phyloP scores from a whole-genome alignment of 139 green algal genomes.

The Astrephomene gubernaculifera region DNA sequence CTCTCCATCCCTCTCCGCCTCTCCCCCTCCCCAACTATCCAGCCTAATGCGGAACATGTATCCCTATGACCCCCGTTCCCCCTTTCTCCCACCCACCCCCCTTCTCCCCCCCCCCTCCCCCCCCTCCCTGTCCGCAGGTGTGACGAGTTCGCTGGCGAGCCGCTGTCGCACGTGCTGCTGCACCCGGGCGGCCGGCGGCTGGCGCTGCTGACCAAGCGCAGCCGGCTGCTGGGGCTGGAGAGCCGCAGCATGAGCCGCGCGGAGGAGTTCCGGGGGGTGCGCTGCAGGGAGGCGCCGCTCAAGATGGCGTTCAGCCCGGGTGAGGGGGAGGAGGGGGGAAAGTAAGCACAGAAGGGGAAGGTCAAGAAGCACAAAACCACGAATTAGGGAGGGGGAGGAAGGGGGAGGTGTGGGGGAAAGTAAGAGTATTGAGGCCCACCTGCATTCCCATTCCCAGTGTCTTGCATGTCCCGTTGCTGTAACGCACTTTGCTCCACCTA shows the following conservation, averaged over 20 bases:
- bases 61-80: too few relatives aligned
- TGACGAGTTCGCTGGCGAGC: constrained; percentile 44
- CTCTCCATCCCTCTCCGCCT: not conserved
- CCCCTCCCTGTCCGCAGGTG: not conserved
- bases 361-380: too few relatives aligned
- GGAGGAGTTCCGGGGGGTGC: constrained; percentile 36
- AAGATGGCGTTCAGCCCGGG: constrained; percentile 56
- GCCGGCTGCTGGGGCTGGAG: constrained; percentile 51
- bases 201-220: constrained; percentile 50
- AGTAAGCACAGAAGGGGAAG: not conserved
- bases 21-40: not conserved
- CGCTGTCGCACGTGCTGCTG: constrained; percentile 30
- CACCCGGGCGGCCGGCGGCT: constrained; percentile 48
- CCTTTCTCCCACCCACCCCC: too few relatives aligned
- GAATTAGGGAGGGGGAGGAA: not conserved
- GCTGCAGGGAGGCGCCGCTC: constrained; percentile 41
- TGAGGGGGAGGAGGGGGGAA: constrained; percentile 5
- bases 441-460: too few relatives aligned
- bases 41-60: too few relatives aligned
- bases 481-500: too few relatives aligned
- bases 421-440: too few relatives aligned
- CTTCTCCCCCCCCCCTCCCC: not conserved
- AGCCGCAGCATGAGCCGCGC: constrained; percentile 40
- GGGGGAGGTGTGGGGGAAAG: not conserved
- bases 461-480: too few relatives aligned